Evolutionary conservation across 1,284 basidiomycete genomes (phyloP).

Genomic region (Irpex sp.): DNA sequence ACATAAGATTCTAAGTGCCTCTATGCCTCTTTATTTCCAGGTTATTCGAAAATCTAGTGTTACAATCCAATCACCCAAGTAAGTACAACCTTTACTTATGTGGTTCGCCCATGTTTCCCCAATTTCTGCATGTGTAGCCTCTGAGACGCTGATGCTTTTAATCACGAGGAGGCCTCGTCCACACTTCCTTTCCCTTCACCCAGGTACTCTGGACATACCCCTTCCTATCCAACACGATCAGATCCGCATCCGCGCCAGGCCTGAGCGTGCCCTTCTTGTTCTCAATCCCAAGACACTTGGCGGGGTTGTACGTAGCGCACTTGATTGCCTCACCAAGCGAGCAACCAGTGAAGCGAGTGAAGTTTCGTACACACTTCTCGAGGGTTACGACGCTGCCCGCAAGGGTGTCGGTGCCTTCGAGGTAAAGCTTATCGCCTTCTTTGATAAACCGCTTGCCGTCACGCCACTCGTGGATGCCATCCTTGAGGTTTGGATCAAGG

Average conservation of each 20-base stretch:
- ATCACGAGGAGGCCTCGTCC: conserved; percentile 31
- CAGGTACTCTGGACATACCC: conserved; percentile 77
- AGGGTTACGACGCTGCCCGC: conserved; percentile 84
- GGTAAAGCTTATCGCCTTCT: conserved; percentile 75
- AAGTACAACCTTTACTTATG: too few species aligned
- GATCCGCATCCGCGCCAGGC: conserved; percentile 80
- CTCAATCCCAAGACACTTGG: conserved; percentile 79
- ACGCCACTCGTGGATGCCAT: conserved; percentile 87
- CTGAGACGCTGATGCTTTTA: too few species aligned
- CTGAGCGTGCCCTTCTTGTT: conserved; percentile 75
- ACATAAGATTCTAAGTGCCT: too few species aligned
- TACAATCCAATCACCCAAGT: too few species aligned
- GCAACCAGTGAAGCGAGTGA: conserved; percentile 78
- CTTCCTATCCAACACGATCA: conserved; percentile 68
- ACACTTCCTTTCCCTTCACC: conserved; percentile 76
- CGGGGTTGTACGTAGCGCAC: conserved; percentile 83
- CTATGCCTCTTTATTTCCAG: too few species aligned
- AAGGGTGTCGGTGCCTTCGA: conserved; percentile 84
- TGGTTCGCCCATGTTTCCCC: too few species aligned
- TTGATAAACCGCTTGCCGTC: conserved; percentile 77
- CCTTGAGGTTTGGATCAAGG: conserved; percentile 78
- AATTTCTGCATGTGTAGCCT: too few species aligned
- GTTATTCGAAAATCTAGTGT: too few species aligned
- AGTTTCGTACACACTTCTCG: conserved; percentile 83
- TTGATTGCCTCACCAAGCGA: conserved; percentile 80